Evolutionary conservation across 2,329 filamentous ascomycete species (phyloP).

Genomic region (Xenoacremonium recifei): DNA sequence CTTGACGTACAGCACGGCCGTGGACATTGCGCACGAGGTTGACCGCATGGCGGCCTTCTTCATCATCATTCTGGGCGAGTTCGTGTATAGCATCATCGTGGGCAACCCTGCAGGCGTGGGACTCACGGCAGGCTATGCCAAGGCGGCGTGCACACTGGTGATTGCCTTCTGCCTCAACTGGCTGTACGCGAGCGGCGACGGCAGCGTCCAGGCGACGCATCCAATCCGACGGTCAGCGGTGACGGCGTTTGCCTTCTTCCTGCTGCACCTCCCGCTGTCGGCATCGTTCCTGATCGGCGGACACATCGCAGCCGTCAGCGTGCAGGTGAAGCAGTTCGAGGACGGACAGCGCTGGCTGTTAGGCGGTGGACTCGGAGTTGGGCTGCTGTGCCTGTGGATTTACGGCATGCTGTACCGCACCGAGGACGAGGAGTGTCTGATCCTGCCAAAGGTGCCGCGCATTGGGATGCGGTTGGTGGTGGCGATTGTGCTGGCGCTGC

Average conservation of each 20-base stretch:
- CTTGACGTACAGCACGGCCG: constrained; percentile 45
- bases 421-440: constrained; percentile 32
- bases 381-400: constrained; percentile 43
- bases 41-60: constrained; percentile 51
- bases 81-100: constrained; percentile 47
- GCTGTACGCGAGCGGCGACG: constrained; percentile 48
- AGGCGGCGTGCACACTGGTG: constrained; percentile 47
- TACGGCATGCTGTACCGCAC: constrained; percentile 41
- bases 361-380: constrained; percentile 43
- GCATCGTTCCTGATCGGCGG: constrained; percentile 47
- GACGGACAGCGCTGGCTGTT: constrained; percentile 46
- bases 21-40: constrained; percentile 48
- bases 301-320: constrained; percentile 42
- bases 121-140: constrained; percentile 40
- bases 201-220: constrained; percentile 41
- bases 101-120: constrained; percentile 45
- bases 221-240: constrained; percentile 43
- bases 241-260: constrained; percentile 44
- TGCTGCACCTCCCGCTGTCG: constrained; percentile 43
- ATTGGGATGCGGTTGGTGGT: constrained; percentile 34
- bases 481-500: constrained; percentile 30
- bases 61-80: constrained; percentile 52
- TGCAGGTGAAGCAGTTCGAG: constrained; percentile 37
- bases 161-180: constrained; percentile 51
- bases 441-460: constrained; percentile 33